Base-by-base conservation (phyloP, 805 yeast species). In the Candida argentea region DNA sequence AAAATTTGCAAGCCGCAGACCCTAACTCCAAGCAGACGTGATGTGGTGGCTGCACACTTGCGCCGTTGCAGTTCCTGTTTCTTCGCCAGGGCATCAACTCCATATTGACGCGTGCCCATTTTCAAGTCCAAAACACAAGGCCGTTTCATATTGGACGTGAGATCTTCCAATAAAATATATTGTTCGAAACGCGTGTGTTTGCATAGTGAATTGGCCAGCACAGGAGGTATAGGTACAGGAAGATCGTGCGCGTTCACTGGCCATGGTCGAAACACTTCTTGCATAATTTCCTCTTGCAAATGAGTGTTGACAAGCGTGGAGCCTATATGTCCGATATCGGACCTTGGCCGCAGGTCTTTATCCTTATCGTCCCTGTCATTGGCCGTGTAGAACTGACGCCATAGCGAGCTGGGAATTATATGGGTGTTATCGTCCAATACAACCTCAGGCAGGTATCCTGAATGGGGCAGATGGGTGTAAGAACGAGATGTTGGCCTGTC, bases 91-190 rank as follows among this genome's bases (percentile, higher is more conserved):
- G 97, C 96, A 38, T 86, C 94, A n/a, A 89, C 79, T 6, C 99
- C 98, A 45, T 91, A 91, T 54, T 91, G 99, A 33, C 99, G 67
- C 0, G 99, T 89, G 1, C 99, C 99, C 97, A 91, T 91, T 49
- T 91, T 91, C 42, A 91, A 62, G 55, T 91, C 99, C 27, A 91
- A 58, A 1, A 89, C 97, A 48, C 95, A 87, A 1, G 98, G 96
- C 38, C 70, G 70, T 17, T 55, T 61, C 76, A 89, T 74, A 14
- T 84, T 83, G 30, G 76, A 68, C 0, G 97, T 91, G 27, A 91
- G 57, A 56, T 91, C 99, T 48, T 93, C 98, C 27, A 91, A 61
- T 6, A 91, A 54, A 21, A 91, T 78, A 48, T 86, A 91, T 36
- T 93, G 64, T 54, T 83, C 93, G 22, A 80, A 73, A 30, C 77